phyloP scores from a whole-genome alignment of 2,329 filamentous ascomycete species.

The Aphanoascus verrucosus region DNA sequence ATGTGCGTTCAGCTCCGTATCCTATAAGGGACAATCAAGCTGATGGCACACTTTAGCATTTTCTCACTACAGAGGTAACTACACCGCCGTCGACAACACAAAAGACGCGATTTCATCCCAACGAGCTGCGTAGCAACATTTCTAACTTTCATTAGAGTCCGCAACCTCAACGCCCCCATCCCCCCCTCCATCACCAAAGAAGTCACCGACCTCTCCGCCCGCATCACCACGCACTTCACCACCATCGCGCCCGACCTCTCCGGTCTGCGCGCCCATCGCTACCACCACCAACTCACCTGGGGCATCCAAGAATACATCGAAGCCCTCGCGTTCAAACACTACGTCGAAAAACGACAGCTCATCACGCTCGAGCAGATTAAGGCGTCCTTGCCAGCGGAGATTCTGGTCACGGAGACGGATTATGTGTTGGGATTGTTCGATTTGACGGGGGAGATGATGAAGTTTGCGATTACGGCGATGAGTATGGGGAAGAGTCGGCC shows the following conservation, averaged over 20 bases:
- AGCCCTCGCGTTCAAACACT: slow-evolving; percentile 78
- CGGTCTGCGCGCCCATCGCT: slow-evolving; percentile 71
- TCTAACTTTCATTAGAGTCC: slow-evolving; percentile 24
- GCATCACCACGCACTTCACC: slow-evolving; percentile 59
- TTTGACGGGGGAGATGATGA: slow-evolving; percentile 91
- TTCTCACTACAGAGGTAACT: slow-evolving; percentile 69
- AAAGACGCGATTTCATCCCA: neutral
- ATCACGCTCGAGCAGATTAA: slow-evolving; percentile 56
- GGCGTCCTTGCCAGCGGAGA: slow-evolving; percentile 34
- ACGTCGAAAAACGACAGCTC: slow-evolving; percentile 65
- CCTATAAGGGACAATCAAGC: neutral
- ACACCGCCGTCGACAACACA: slow-evolving; percentile 12
- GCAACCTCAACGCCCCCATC: slow-evolving; percentile 38
- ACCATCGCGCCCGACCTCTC: slow-evolving; percentile 62
- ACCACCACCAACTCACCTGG: slow-evolving; percentile 61
- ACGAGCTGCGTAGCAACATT: no score
- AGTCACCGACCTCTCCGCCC: slow-evolving; percentile 55
- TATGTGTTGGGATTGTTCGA: slow-evolving; percentile 89
- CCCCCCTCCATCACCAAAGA: slow-evolving; percentile 60
- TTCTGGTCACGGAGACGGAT: slow-evolving; percentile 66
- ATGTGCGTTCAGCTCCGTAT: slow-evolving; percentile 50
- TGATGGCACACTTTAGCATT: slow-evolving; percentile 45
- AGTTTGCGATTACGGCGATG: slow-evolving; percentile 81
- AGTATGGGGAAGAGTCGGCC: slow-evolving; percentile 56
- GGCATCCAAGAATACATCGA: slow-evolving; percentile 94